These are phyloP conservation scores for Candida sp. DNA, from an alignment of 1,139 yeast species.

Conservation along the genomic window DNA sequence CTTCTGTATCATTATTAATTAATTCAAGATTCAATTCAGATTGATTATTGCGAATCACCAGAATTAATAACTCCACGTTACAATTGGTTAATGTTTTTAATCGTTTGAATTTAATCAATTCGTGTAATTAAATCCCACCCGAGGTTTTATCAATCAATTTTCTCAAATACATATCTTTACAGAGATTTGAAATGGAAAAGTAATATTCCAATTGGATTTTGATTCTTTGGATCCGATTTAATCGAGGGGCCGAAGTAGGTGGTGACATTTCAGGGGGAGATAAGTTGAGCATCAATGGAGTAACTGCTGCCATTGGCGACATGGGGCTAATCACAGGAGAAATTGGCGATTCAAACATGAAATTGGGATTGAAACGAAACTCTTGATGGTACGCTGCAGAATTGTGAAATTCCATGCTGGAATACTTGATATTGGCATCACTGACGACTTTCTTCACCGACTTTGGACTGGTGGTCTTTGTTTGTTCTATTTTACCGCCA, in stretches of 20 bases:
- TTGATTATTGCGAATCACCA: conserved; percentile 12
- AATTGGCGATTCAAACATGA: neutral
- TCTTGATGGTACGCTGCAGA: neutral
- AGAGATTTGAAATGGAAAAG: conserved; percentile 22
- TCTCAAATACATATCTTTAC: conserved; percentile 21
- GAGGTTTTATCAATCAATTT: conserved; percentile 14
- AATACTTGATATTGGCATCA: neutral
- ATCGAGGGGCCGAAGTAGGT: neutral
- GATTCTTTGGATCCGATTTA: conserved; percentile 7
- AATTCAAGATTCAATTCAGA: conserved; percentile 12
- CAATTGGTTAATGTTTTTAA: conserved; percentile 15
- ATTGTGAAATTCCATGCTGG: neutral
- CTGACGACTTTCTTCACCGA: neutral
- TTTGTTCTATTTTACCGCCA: neutral
- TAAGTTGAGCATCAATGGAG: neutral
- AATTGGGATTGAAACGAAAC: neutral
- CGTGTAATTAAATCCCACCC: conserved; percentile 16
- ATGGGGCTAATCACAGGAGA: neutral
- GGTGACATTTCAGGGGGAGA: neutral
- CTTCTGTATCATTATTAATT: conserved; percentile 9
- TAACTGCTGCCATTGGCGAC: neutral
- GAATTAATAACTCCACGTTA: conserved; percentile 11
- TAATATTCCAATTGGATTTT: conserved; percentile 19
- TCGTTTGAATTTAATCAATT: conserved; percentile 16
- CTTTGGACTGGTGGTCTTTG: too few species aligned